These are phyloP conservation scores for Penicillium vulpinum DNA, from an alignment of 2,329 filamentous ascomycete species.

Conservation along the genomic window DNA sequence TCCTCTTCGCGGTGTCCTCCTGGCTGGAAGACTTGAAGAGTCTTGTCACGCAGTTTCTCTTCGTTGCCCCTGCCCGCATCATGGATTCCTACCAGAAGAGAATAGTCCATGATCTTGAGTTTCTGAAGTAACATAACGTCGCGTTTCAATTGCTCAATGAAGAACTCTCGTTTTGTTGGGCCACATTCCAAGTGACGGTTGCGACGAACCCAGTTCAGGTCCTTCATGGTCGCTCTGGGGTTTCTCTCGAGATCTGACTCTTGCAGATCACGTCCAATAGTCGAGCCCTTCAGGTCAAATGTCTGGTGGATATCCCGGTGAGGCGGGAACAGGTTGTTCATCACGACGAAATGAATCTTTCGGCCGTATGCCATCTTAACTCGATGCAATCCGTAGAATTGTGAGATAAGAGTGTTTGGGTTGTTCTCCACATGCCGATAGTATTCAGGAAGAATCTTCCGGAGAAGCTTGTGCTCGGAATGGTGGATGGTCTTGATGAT, in stretches of 20 bases:
- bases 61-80: conserved; percentile 89
- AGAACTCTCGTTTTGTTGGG: conserved; percentile 80
- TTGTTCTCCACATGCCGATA: conserved; percentile 90
- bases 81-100: conserved; percentile 89
- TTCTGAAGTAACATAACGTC: conserved; percentile 85
- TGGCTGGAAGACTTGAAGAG: conserved; percentile 89
- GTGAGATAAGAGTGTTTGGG: conserved; percentile 93
- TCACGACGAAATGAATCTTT: conserved; percentile 99
- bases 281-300: conserved; percentile 96
- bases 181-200: conserved; percentile 85
- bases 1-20: conserved; percentile 70
- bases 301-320: conserved; percentile 97
- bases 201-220: conserved; percentile 91
- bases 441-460: conserved; percentile 71
- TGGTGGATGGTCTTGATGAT: conserved; percentile 99
- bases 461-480: conserved; percentile 62
- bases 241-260: conserved; percentile 88
- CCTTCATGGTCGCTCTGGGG: conserved; percentile 89
- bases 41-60: conserved; percentile 87
- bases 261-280: conserved; percentile 84
- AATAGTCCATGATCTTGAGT: conserved; percentile 98
- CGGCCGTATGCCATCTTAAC: conserved; percentile 98
- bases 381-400: conserved; percentile 95
- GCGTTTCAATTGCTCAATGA: conserved; percentile 81
- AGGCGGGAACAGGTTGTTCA: conserved; percentile 98